phyloP scores from a whole-genome alignment of 2,329 filamentous ascomycete genomes.

The Microascus cirrosus region DNA sequence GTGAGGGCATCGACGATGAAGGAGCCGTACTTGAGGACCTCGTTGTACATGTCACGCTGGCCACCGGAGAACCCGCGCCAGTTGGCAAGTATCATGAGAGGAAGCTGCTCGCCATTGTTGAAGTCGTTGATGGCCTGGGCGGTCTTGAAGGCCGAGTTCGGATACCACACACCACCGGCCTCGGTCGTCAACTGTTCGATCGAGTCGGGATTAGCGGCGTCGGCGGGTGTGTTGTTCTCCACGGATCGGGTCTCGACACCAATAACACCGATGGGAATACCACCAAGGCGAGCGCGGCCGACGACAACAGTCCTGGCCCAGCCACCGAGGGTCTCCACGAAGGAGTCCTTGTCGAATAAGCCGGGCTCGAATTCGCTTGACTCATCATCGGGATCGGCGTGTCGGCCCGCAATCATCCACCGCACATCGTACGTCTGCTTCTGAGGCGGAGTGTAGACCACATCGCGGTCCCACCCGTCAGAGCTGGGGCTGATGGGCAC shows the following conservation, averaged over 20 bases:
- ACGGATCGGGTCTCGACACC: slow-evolving; percentile 91
- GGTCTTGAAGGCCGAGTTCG: slow-evolving; percentile 99
- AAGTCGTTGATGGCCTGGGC: slow-evolving; percentile 98
- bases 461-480: slow-evolving; percentile 87
- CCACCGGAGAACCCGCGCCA: slow-evolving; percentile 99
- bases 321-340: slow-evolving; percentile 90
- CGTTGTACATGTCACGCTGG: slow-evolving; percentile 99
- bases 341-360: slow-evolving; percentile 93
- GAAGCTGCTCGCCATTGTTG: slow-evolving; percentile 96
- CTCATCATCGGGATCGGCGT: slow-evolving; percentile 45
- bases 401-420: slow-evolving; percentile 80
- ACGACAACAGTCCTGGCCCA: slow-evolving; percentile 97
- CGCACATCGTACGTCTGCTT: slow-evolving; percentile 87
- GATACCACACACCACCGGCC: slow-evolving; percentile 98
- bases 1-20: slow-evolving; percentile 98
- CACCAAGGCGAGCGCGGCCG: slow-evolving; percentile 88
- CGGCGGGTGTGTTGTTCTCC: slow-evolving; percentile 92
- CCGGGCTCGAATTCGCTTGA: slow-evolving; percentile 63
- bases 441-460: slow-evolving; percentile 70
- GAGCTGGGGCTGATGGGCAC: slow-evolving; percentile 81
- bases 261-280: slow-evolving; percentile 97
- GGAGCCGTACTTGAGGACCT: slow-evolving; percentile 97
- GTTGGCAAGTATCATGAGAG: slow-evolving; percentile 98
- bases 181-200: slow-evolving; percentile 92
- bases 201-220: slow-evolving; percentile 96